Conservation (phyloP, 2,329 filamentous ascomycete species). For the Pochonia chlamydosporia region DNA sequence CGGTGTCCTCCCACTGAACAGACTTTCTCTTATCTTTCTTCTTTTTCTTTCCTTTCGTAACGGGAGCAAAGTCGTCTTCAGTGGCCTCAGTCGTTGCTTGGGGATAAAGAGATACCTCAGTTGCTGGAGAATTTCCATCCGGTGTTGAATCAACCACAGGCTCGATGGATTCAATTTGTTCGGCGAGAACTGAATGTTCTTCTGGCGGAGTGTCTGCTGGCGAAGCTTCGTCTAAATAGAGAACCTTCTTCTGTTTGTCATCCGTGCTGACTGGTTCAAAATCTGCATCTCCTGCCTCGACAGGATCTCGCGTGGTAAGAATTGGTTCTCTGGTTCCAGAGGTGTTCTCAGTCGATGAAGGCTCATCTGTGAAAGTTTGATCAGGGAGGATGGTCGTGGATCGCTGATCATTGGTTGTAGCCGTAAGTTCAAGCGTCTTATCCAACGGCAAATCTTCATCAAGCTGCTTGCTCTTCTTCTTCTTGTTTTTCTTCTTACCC, state of each 20-base stretch:
- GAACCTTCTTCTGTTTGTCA: constrained; percentile 9
- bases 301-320: not conserved
- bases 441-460: constrained; percentile 11
- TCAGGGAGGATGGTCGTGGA: not conserved
- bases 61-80: not conserved
- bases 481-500: constrained; percentile 19
- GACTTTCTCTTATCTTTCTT: constrained; percentile 14
- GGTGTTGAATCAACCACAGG: not conserved
- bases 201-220: not conserved
- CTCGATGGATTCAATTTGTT: not conserved
- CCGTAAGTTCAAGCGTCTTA: constrained; percentile 3
- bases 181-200: not conserved
- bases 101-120: not conserved
- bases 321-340: not conserved
- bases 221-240: not conserved
- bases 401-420: not conserved
- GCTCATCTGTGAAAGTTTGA: not conserved
- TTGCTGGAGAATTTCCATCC: not conserved
- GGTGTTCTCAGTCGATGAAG: not conserved
- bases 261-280: constrained; percentile 1
- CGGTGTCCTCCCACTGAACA: constrained; percentile 13
- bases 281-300: not conserved
- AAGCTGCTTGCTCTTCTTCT: constrained; percentile 14
- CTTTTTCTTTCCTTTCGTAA: constrained; percentile 7
- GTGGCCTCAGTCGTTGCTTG: not conserved